These are phyloP conservation scores for Pseudocercospora cruenta DNA, from an alignment of 2,329 filamentous ascomycete species.

Conservation along the genomic window DNA sequence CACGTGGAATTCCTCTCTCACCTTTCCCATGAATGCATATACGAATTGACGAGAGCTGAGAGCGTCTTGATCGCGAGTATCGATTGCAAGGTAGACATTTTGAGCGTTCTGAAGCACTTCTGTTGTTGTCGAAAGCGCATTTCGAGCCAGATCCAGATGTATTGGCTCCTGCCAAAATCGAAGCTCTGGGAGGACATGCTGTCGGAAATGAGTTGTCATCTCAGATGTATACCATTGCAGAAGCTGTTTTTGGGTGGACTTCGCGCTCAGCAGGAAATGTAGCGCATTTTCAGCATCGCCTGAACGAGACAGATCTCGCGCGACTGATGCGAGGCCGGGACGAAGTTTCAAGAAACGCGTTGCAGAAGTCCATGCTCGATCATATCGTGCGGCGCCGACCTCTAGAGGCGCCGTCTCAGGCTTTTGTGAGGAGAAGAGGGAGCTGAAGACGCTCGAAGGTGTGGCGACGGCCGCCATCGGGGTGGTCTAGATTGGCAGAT, in stretches of 20 bases:
- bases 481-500: background rate
- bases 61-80: background rate
- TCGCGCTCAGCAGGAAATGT: conserved; percentile 15
- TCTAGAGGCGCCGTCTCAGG: conserved; percentile 50
- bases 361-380: conserved; percentile 51
- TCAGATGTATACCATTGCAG: conserved; percentile 53
- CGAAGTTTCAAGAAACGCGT: conserved; percentile 44
- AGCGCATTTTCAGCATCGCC: conserved; percentile 26
- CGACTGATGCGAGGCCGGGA: conserved; percentile 1
- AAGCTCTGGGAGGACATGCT: conserved; percentile 31
- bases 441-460: conserved; percentile 38
- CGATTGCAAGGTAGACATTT: conserved; percentile 39
- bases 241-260: conserved; percentile 35
- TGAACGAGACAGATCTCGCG: conserved; percentile 8
- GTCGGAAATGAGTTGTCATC: conserved; percentile 47
- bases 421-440: conserved; percentile 49
- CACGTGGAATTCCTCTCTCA: conserved; percentile 30
- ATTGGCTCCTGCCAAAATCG: conserved; percentile 34
- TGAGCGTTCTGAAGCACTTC: conserved; percentile 43
- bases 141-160: conserved; percentile 32
- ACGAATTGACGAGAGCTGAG: background rate
- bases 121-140: conserved; percentile 43
- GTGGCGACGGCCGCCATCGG: conserved; percentile 21
- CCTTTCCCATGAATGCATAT: conserved; percentile 7
- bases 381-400: conserved; percentile 43